These are phyloP conservation scores for Xylariaceae sp. DNA, from an alignment of 2,329 filamentous ascomycete species.

Conservation along the genomic window DNA sequence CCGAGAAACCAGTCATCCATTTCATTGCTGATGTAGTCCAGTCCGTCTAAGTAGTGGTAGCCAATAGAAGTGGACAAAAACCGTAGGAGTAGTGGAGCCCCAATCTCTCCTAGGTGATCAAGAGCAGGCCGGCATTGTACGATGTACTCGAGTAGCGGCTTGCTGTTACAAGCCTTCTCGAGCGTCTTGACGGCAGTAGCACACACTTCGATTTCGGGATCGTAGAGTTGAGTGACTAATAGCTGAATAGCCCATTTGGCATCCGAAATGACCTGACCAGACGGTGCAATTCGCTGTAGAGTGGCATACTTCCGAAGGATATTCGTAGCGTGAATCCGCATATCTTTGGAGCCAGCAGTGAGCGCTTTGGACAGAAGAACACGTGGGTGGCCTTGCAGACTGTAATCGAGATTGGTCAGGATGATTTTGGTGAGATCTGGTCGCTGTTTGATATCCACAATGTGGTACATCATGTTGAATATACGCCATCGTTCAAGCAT, in stretches of 20 bases:
- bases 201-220: slow-evolving; percentile 94
- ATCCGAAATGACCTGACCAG: slow-evolving; percentile 51
- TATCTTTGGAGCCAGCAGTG: slow-evolving; percentile 85
- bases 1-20: slow-evolving; percentile 99
- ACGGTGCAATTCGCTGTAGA: slow-evolving; percentile 38
- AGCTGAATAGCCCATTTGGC: slow-evolving; percentile 95
- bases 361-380: slow-evolving; percentile 92
- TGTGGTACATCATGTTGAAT: slow-evolving; percentile 99
- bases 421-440: slow-evolving; percentile 88
- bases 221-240: slow-evolving; percentile 96
- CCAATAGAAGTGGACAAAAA: slow-evolving; percentile 95
- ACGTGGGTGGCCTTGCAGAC: slow-evolving; percentile 79
- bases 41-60: slow-evolving; percentile 92
- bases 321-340: slow-evolving; percentile 85
- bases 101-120: slow-evolving; percentile 94
- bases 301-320: slow-evolving; percentile 82
- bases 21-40: slow-evolving; percentile 98
- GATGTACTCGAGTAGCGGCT: slow-evolving; percentile 87
- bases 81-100: slow-evolving; percentile 83
- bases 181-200: slow-evolving; percentile 95
- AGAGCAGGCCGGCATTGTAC: slow-evolving; percentile 92
- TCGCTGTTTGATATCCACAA: slow-evolving; percentile 84
- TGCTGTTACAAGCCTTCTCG: slow-evolving; percentile 94
- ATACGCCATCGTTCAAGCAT: slow-evolving; percentile 96
- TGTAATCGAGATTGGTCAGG: slow-evolving; percentile 89